Conservation (phyloP, 495 filamentous ascomycete species). For the Friedmanniomyces simplex region DNA sequence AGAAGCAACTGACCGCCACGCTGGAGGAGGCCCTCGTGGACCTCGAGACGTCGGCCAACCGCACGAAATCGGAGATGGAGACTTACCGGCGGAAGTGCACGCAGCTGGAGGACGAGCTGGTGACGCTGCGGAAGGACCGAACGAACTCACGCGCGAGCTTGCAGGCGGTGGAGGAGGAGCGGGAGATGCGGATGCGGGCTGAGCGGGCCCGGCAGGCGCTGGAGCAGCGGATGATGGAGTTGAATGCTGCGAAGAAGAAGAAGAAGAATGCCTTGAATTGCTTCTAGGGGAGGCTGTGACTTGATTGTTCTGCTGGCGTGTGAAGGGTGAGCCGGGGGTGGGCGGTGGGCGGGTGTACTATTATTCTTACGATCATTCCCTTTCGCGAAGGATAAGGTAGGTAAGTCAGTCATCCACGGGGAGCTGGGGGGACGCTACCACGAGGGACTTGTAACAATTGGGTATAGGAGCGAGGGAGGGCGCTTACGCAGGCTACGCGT, state of each 20-base stretch:
- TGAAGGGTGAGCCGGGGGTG: neutral
- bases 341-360: neutral
- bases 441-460: neutral
- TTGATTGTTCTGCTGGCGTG: neutral
- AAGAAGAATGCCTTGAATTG: constrained; percentile 97
- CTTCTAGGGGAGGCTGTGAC: constrained; percentile 48
- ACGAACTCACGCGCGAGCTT: constrained; percentile 68
- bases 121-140: constrained; percentile 57
- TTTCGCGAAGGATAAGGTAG: neutral
- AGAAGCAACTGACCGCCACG: constrained; percentile 90
- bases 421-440: neutral
- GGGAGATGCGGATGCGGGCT: constrained; percentile 73
- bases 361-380: neutral
- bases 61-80: constrained; percentile 78
- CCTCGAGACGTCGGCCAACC: constrained; percentile 75
- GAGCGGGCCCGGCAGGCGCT: constrained; percentile 79
- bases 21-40: constrained; percentile 93
- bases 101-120: constrained; percentile 68
- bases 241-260: constrained; percentile 66
- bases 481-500: neutral
- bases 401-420: neutral
- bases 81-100: constrained; percentile 74
- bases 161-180: constrained; percentile 89
- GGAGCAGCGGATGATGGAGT: constrained; percentile 70
- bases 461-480: neutral